Base-by-base conservation (phyloP, 441 rosid genomes). In the Adansonia rubrostipa region DNA sequence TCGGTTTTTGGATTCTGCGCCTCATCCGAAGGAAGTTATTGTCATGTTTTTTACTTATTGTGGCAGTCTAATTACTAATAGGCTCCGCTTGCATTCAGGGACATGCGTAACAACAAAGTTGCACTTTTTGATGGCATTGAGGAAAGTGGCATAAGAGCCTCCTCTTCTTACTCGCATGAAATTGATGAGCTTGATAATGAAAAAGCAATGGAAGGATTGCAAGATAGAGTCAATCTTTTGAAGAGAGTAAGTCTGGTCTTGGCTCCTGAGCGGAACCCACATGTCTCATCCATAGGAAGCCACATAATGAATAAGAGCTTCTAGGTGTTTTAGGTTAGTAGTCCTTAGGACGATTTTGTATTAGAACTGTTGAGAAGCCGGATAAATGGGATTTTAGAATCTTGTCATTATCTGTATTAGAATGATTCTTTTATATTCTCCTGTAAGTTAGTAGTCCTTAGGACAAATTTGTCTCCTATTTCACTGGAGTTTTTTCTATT, bases 151-250 rank as follows among this genome's bases (percentile, higher is more conserved):
- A 89, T 92, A 79, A 89, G 97, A 84, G 93, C 94, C 62, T 85
- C 98, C 6, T 80, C 98, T 82, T 88, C 96, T 22, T 94, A 89
- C 87, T 88, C 98, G 36, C 95, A 90, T 80, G 98, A 95, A 85
- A 93, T 93, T 79, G 87, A 92, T 66, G 98, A 94, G 89, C 98
- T 92, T 80, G 99, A 91, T 60, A 96, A 96, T 77, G 98, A 97
- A 71, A 88, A 88, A 86, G 98, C 98, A 24, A 58, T 92, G 86
- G 98, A 96, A 74, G 97, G 94, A 53, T 84, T 94, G 85, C 98
- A 94, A 85, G 99, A 94, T 80, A 88, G 97, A 82, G 98, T 93
- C 82, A 80, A 64, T 85, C 88, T 93, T 76, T 88, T 96, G 74
- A 96, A 96, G 87, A 88, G 98, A 80, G 99, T 96, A 89, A 90